Percentiles rank a stretch among this genome's conserved stretches.
Evolutionary conservation across 805 yeast species (phyloP).

Genomic region (Candida fluviatilis): DNA sequence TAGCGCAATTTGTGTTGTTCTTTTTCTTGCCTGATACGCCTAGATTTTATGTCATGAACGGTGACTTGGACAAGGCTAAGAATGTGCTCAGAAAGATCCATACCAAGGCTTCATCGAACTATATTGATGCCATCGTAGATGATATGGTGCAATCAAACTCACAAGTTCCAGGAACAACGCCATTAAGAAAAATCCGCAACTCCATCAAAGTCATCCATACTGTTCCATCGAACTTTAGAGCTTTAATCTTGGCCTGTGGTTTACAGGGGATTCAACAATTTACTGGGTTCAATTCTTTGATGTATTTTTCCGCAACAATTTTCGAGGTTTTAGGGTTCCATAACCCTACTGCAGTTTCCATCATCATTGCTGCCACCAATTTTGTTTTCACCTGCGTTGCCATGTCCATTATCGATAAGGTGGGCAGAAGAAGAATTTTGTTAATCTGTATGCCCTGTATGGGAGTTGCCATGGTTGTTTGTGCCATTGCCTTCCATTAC

Average conservation of each 20-base stretch:
- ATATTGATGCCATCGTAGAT: constrained; percentile 61
- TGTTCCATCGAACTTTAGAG: constrained; percentile 80
- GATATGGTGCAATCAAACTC: constrained; percentile 54
- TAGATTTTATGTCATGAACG: constrained; percentile 75
- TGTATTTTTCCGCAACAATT: constrained; percentile 92
- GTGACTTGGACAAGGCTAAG: constrained; percentile 60
- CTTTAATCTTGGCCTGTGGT: constrained; percentile 86
- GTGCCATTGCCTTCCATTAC: constrained; percentile 90
- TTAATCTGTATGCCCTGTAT: constrained; percentile 81
- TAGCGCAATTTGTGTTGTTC: constrained; percentile 69
- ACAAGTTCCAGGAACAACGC: constrained; percentile 35
- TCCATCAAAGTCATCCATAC: constrained; percentile 61
- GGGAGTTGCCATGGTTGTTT: constrained; percentile 69
- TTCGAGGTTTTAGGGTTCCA: constrained; percentile 87
- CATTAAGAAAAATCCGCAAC: constrained; percentile 50
- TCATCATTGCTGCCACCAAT: constrained; percentile 91
- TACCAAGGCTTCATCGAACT: constrained; percentile 55
- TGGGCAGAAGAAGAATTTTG: constrained; percentile 84
- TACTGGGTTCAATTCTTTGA: constrained; percentile 92
- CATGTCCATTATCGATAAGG: constrained; percentile 76
- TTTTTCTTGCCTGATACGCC: constrained; percentile 94
- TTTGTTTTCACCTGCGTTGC: constrained; percentile 85
- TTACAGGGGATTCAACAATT: constrained; percentile 95
- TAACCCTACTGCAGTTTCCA: constrained; percentile 90
- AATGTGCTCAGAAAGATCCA: constrained; percentile 63